Evolutionary conservation across 352 stramenopile genomes (phyloP), one percentile per base, ranked within the genome.

Genomic region (Pythium sukuiense): DNA sequence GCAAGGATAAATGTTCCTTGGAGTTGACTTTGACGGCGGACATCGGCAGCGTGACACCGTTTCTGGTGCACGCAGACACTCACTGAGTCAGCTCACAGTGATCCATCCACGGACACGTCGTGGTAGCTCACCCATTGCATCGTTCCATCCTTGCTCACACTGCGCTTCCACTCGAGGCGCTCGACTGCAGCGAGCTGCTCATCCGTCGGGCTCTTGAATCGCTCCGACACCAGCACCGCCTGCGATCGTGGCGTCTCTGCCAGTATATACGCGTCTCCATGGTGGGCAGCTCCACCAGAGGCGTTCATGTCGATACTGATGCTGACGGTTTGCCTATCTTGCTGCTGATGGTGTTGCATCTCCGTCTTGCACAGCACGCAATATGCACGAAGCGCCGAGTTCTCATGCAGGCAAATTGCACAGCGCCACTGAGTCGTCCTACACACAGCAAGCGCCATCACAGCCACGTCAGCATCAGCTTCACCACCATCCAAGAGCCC

Each of bases 161-260:
- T 89, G 16, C 86, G 79, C 52, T 92, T 94, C 83, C 83, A 92
- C 48, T 85, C 74, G 37, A 89, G 80, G 6, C 86, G 76, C 13
- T 87, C 78, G 6, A 78, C 71, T 18, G 82, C 81, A 55, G 85
- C 67, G 9, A 76, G 71, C 48, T 93, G 83, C 0, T 77, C 76
- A 27, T 89, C 79, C 49, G 67, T 87, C 29, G 85, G 63, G 18
- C 55, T 26, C 14, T 52, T 61, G 30, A 45, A 48, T n/a, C 53
- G 18, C 8, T 13, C 18, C 1, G 45, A 52, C 4, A 52, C 45
- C n/a, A 52, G 29, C n/a, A n/a, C n/a, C 8, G 45, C 26, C 1
- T 20, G 16, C 3, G 27, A 37, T 7, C 60, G 50, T 6, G 60
- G 60, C 6, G 60, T 67, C 39, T 56, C 52, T 0, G 48, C 26